These are phyloP conservation scores for Physcomitrellopsis africana DNA, from an alignment of 225 moss, liverwort and hornwort genomes.

Conservation along the genomic window DNA sequence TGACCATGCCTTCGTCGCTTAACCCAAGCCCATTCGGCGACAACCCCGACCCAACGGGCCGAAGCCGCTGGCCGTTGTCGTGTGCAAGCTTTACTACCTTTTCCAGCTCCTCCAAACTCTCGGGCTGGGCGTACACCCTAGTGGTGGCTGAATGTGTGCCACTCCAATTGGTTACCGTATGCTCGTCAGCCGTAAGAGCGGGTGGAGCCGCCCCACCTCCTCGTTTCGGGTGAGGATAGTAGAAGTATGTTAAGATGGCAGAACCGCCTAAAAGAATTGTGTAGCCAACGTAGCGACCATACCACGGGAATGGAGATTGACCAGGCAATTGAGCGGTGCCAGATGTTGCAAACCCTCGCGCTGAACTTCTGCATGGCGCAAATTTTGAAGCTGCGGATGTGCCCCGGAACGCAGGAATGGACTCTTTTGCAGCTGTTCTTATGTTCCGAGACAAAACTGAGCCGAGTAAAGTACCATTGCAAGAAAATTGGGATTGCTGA, in stretches of 20 bases:
- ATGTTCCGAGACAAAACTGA: background rate
- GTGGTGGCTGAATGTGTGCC: constrained; percentile 85
- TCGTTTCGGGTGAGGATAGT: constrained; percentile 49
- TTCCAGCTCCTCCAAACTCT: constrained; percentile 81
- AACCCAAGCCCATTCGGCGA: constrained; percentile 93
- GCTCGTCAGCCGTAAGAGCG: constrained; percentile 46
- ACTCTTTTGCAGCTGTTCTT: constrained; percentile 14
- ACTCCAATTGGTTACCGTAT: constrained; percentile 89
- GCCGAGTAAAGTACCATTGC: constrained; percentile 4
- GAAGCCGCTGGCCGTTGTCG: constrained; percentile 67
- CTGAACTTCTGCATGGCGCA: background rate
- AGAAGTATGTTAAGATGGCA: constrained; percentile 56
- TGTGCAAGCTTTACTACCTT: constrained; percentile 63
- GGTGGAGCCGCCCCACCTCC: constrained; percentile 25
- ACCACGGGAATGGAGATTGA: constrained; percentile 41
- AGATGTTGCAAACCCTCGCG: constrained; percentile 39
- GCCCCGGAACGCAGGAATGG: background rate
- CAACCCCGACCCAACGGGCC: constrained; percentile 92
- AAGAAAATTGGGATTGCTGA: constrained; percentile 12
- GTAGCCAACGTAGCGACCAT: constrained; percentile 58
- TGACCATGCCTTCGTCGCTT: constrained; percentile 85
- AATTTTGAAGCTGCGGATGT: background rate
- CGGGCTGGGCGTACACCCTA: constrained; percentile 78
- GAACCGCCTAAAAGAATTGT: constrained; percentile 51
- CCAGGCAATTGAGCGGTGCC: constrained; percentile 29